Base-by-base conservation (phyloP, 2,329 filamentous ascomycete species). In the Shiraia bambusicola region DNA sequence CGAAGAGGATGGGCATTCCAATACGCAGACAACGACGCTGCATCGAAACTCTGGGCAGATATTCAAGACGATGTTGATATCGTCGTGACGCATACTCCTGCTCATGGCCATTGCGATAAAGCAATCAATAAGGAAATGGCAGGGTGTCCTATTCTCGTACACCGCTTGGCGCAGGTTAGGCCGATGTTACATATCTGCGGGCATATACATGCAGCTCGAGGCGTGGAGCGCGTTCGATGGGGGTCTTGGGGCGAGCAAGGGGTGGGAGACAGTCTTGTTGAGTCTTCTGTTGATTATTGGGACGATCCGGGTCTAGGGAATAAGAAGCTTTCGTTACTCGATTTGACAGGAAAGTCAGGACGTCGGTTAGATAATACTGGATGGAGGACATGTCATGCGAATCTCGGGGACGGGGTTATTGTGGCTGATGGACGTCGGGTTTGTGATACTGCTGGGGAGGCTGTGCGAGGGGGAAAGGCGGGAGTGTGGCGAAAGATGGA, bases 61-160 rank as follows among this genome's bases (percentile, higher is more conserved):
- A 82, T 89, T 15, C 83, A 84, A 0, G 61, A 76, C 0, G 74
- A 81, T 35, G 73, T 76, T 0, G 84, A 89, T 57, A 73, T 90
- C 28, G 72, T 89, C 1, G 72, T 90, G 19, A 88, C 85, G 2
- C 86, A 90, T 60, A 85, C 83, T 0, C 86, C 86, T 10, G 77
- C 85, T 0, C 73, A 71, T 45, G 75, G 70, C 1, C 79, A 86
- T 58, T 74, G 78, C 47, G 85, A 89, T 49, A 16, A 27, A 17
- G 34, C 31, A 15, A 42, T 29, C 14, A 64, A 66, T 41, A 58
- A 61, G 26, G 44, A 48, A 12, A 46, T 49, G 46, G 67, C 69
- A 16, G 86, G 86, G 2, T 90, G 86, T 56, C 75, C 80, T 51
- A 74, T 71, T 11, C 72, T 90, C 11, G 68, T 76, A 7, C 69